These are phyloP conservation scores for Alnus glutinosa DNA, from an alignment of 306 rosid species.

Conservation along the genomic window DNA sequence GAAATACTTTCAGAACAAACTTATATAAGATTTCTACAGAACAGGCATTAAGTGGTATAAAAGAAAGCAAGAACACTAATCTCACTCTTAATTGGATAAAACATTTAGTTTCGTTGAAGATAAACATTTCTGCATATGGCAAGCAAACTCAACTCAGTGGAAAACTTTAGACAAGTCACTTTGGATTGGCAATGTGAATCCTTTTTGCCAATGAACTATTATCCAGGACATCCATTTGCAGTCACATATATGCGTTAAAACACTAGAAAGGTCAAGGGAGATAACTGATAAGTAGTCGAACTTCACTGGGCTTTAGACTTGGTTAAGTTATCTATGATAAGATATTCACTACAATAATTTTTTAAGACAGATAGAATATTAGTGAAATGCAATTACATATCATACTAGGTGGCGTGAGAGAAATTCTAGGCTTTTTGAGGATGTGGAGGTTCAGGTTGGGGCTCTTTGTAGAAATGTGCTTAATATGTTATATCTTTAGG, in stretches of 20 bases:
- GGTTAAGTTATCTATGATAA: not conserved
- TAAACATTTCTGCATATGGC: not conserved
- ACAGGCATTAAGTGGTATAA: not conserved
- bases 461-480: no score
- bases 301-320: not conserved
- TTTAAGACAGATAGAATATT: not conserved
- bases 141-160: not conserved
- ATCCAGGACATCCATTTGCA: not conserved
- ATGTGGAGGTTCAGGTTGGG: no score
- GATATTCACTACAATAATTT: not conserved
- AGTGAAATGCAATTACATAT: not conserved
- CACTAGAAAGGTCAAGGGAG: not conserved
- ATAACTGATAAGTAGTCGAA: not conserved
- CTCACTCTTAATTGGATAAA: not conserved
- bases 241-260: not conserved
- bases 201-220: not conserved
- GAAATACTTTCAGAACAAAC: slow-evolving; percentile 10
- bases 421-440: no score
- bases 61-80: not conserved
- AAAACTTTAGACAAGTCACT: not conserved
- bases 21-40: not conserved
- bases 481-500: no score
- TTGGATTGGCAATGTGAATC: not conserved
- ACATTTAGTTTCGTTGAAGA: not conserved
- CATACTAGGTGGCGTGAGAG: not conserved